Conservation (phyloP, 2,329 filamentous ascomycete genomes). For the Orbilia quercus region DNA sequence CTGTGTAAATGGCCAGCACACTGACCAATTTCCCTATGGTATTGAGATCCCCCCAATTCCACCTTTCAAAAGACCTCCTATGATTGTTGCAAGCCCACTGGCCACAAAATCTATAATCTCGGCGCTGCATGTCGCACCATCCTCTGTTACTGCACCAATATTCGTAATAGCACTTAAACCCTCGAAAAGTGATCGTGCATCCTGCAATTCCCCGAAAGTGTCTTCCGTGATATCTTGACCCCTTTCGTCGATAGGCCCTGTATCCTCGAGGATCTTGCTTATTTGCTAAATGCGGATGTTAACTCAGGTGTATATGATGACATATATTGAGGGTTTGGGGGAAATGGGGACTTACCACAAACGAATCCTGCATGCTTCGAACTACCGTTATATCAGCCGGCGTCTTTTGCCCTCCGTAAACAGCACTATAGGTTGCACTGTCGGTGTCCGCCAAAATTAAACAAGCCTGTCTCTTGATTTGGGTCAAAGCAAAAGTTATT, state of each 20-base stretch:
- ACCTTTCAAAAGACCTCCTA: constrained; percentile 6
- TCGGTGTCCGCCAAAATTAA: constrained; percentile 19
- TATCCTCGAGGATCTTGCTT: background rate
- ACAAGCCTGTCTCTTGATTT: constrained; percentile 19
- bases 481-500: background rate
- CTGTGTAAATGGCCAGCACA: too few species aligned
- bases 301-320: background rate
- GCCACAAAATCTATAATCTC: constrained; percentile 1
- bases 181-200: background rate
- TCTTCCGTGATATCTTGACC: background rate
- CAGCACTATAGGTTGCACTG: background rate
- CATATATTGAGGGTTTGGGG: background rate
- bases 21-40: background rate
- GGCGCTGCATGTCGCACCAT: constrained; percentile 4
- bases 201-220: background rate
- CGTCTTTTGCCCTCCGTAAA: background rate
- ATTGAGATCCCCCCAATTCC: background rate
- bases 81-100: background rate
- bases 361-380: constrained; percentile 1
- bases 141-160: constrained; percentile 3
- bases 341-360: constrained; percentile 3
- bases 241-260: background rate
- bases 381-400: background rate
- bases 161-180: background rate
- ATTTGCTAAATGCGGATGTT: background rate